phyloP scores from a whole-genome alignment of 768 basidiomycete genomes.

The Pleurotus salmoneostramineus region DNA sequence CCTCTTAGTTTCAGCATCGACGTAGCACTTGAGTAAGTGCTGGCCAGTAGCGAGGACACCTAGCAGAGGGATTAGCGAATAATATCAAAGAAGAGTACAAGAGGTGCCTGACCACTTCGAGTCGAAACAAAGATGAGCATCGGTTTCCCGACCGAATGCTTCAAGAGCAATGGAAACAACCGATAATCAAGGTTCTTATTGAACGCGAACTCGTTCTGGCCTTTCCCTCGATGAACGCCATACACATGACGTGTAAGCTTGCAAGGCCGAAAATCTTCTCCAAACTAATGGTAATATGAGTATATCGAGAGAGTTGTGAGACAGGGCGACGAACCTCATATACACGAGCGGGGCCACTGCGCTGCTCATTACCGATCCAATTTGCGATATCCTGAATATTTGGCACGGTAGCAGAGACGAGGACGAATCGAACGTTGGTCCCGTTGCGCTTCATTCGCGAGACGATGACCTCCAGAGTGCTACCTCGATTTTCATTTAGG shows the following conservation, averaged over 20 bases:
- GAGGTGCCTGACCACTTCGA: slow-evolving; percentile 79
- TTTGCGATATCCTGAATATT: slow-evolving; percentile 86
- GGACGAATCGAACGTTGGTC: slow-evolving; percentile 70
- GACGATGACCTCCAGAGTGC: slow-evolving; percentile 91
- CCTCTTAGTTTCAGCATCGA: slow-evolving; percentile 45
- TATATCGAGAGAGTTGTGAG: background rate
- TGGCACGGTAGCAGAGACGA: slow-evolving; percentile 92
- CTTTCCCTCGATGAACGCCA: slow-evolving; percentile 57
- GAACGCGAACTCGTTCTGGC: slow-evolving; percentile 80
- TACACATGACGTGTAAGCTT: slow-evolving; percentile 70
- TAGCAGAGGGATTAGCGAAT: slow-evolving; percentile 19
- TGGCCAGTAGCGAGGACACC: slow-evolving; percentile 70
- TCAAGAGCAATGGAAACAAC: slow-evolving; percentile 67
- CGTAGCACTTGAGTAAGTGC: slow-evolving; percentile 69
- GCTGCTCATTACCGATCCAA: slow-evolving; percentile 66
- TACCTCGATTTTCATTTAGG: slow-evolving; percentile 85
- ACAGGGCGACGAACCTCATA: slow-evolving; percentile 51
- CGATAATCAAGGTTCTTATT: slow-evolving; percentile 65
- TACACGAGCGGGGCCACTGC: slow-evolving; percentile 48
- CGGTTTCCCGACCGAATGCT: slow-evolving; percentile 76
- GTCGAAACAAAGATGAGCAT: slow-evolving; percentile 88
- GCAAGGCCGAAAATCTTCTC: slow-evolving; percentile 89
- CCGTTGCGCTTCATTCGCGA: slow-evolving; percentile 86
- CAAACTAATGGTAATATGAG: slow-evolving; percentile 57
- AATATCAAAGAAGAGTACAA: too few species aligned